phyloP scores from a whole-genome alignment of 2,329 filamentous ascomycete species.

The Tolypocladium cylindrosporum region DNA sequence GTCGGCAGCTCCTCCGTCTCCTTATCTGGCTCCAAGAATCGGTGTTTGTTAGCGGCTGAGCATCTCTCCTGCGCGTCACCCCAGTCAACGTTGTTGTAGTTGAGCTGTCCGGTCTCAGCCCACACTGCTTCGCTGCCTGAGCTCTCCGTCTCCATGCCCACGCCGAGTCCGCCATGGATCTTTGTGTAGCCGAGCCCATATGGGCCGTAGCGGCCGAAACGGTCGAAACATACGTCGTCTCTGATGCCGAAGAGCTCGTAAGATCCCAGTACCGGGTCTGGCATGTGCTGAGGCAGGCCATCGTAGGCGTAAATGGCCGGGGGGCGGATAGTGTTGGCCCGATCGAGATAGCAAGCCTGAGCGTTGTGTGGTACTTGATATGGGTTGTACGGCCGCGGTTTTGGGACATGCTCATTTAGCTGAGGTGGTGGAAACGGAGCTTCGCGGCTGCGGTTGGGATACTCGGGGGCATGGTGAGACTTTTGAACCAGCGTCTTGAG shows the following conservation, averaged over 20 bases:
- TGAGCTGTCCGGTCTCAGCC: slow-evolving; percentile 42
- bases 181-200: slow-evolving; percentile 79
- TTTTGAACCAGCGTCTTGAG: slow-evolving; percentile 59
- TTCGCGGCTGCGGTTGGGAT: slow-evolving; percentile 40
- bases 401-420: slow-evolving; percentile 28
- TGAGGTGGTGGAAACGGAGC: slow-evolving; percentile 23
- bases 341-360: slow-evolving; percentile 54
- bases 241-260: slow-evolving; percentile 64
- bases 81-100: slow-evolving; percentile 48
- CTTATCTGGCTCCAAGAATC: slow-evolving; percentile 37
- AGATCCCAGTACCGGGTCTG: slow-evolving; percentile 68
- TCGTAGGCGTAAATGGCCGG: slow-evolving; percentile 59
- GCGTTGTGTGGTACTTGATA: slow-evolving; percentile 53
- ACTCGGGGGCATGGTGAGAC: slow-evolving; percentile 60
- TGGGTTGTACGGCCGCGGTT: slow-evolving; percentile 50
- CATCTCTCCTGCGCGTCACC: slow-evolving; percentile 42
- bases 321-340: slow-evolving; percentile 41
- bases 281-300: slow-evolving; percentile 66
- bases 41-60: slow-evolving; percentile 49
- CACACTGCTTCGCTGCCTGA: slow-evolving; percentile 55
- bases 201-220: slow-evolving; percentile 73
- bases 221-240: slow-evolving; percentile 77
- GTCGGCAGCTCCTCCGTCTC: slow-evolving; percentile 25
- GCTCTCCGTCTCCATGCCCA: slow-evolving; percentile 62
- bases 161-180: slow-evolving; percentile 59